Conservation (phyloP, 2,329 filamentous ascomycete species). For the Colletotrichum orchidophilum region DNA sequence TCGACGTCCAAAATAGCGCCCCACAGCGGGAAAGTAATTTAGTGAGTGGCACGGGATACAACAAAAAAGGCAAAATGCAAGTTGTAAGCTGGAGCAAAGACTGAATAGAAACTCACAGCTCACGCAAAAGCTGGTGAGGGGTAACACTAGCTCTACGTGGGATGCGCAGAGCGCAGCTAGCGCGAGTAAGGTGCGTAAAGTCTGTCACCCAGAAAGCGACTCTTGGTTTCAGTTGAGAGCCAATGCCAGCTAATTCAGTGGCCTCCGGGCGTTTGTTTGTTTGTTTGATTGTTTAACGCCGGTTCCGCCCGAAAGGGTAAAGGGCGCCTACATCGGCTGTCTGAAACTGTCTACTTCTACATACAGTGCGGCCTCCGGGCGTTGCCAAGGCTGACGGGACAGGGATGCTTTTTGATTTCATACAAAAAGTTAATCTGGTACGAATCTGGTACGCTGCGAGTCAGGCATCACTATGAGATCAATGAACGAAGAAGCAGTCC, state of each 20-base stretch:
- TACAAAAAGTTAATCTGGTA: background rate
- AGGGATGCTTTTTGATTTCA: background rate
- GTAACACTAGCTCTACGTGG: background rate
- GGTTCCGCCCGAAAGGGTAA: too few relatives aligned
- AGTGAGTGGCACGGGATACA: slow-evolving; percentile 37
- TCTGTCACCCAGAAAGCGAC: background rate
- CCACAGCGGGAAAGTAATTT: slow-evolving; percentile 60
- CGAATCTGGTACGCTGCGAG: too few relatives aligned
- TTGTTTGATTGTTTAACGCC: too few relatives aligned
- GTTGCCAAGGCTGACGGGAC: background rate
- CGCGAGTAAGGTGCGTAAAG: background rate
- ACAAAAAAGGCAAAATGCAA: background rate
- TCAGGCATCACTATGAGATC: background rate
- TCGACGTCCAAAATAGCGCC: slow-evolving; percentile 77
- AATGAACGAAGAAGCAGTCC: background rate
- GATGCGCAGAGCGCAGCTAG: background rate
- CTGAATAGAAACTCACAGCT: background rate
- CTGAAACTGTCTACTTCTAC: too few relatives aligned
- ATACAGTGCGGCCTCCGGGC: background rate
- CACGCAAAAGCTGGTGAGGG: background rate
- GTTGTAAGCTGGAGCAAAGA: background rate
- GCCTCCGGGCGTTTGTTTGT: too few relatives aligned
- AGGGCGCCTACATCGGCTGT: too few relatives aligned
- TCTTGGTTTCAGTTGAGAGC: background rate
- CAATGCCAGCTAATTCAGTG: background rate